Evolutionary conservation across 2,329 filamentous ascomycete genomes (phyloP).

Genomic region (Botrytis medusae): DNA sequence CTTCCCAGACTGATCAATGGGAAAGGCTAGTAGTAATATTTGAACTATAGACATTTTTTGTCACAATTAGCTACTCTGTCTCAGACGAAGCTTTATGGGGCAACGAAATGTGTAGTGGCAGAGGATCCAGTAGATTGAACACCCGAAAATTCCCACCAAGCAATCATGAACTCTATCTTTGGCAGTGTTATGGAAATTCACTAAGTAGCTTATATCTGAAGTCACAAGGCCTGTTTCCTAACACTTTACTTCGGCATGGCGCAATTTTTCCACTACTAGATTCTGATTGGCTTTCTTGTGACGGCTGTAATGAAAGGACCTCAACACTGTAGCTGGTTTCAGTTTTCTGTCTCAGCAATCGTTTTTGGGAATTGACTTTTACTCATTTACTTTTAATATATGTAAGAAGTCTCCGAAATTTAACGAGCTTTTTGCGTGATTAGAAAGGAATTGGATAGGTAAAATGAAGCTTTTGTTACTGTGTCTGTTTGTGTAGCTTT

Average conservation of each 20-base stretch:
- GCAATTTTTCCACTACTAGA: not conserved
- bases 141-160: not conserved
- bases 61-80: not conserved
- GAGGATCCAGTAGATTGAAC: not conserved
- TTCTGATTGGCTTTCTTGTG: too few relatives aligned
- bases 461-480: not conserved
- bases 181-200: not conserved
- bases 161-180: not conserved
- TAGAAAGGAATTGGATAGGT: not conserved
- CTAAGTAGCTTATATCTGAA: not conserved
- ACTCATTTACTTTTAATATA: not conserved
- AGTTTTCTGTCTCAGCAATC: too few relatives aligned
- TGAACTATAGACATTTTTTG: not conserved
- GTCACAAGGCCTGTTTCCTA: not conserved
- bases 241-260: not conserved
- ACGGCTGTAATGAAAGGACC: not conserved
- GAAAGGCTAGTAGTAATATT: not conserved
- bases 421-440: too few relatives aligned
- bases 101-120: not conserved
- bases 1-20: not conserved
- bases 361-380: not conserved
- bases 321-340: not conserved
- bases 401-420: not conserved
- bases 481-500: not conserved
- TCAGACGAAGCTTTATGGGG: not conserved